Evolutionary conservation across 495 filamentous ascomycete species (phyloP).

Genomic region (Hypoxylon intermedium): DNA sequence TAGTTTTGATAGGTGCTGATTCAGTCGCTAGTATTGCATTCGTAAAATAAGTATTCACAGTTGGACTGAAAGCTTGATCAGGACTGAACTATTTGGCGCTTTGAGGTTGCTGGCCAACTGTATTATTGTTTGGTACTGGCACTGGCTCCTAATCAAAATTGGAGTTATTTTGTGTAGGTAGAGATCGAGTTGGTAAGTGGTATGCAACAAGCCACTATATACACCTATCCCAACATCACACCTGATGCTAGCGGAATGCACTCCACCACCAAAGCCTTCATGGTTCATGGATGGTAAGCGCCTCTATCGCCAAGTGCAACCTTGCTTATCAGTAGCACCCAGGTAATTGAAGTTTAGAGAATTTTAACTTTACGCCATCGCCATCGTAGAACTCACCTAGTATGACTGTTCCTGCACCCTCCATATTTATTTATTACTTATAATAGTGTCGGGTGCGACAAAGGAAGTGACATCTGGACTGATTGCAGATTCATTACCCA

Average conservation of each 20-base stretch:
- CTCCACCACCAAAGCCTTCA: constrained; percentile 19
- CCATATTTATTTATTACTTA: constrained; percentile 5
- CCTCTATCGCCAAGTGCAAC: constrained; percentile 16
- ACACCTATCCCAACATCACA: neutral
- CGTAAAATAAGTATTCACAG: no score
- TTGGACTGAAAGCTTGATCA: no score
- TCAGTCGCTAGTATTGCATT: no score
- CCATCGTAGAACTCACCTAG: constrained; percentile 9
- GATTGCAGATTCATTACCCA: constrained; percentile 10
- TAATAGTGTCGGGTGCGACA: constrained; percentile 3
- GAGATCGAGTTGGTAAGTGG: no score
- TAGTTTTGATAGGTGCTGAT: constrained; percentile 43
- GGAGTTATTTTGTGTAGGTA: neutral
- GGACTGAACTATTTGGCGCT: no score
- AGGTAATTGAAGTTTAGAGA: constrained; percentile 19
- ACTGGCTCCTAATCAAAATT: constrained; percentile 14
- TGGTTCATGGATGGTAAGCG: constrained; percentile 2
- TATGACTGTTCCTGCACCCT: constrained; percentile 18
- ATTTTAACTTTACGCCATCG: constrained; percentile 27
- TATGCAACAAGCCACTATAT: constrained; percentile 9
- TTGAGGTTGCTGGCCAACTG: no score
- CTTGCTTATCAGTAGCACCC: constrained; percentile 23
- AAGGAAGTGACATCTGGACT: constrained; percentile 10
- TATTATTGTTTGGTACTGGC: constrained; percentile 3
- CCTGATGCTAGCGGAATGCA: constrained; percentile 25